Percentiles rank a stretch among this genome's conserved stretches.
Conservation (phyloP, 2,329 filamentous ascomycete genomes). For the Diaporthe longicolla region DNA sequence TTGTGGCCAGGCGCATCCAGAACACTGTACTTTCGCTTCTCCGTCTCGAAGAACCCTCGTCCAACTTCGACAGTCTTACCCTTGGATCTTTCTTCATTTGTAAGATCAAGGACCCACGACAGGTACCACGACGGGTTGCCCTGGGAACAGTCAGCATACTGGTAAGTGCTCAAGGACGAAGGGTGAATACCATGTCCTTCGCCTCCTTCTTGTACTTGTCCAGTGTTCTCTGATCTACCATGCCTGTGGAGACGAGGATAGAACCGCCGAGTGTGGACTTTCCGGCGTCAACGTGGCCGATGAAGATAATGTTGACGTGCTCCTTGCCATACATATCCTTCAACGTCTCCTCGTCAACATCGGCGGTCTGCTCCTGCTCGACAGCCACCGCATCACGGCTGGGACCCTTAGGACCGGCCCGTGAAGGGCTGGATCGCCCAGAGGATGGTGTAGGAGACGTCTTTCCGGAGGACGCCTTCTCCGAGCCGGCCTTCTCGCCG, state of each 20-base stretch:
- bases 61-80: conserved; percentile 99
- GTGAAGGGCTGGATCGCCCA: conserved; percentile 85
- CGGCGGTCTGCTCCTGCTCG: conserved; percentile 83
- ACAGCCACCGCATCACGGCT: conserved; percentile 85
- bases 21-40: conserved; percentile 96
- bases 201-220: conserved; percentile 98
- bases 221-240: conserved; percentile 99
- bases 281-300: conserved; percentile 97
- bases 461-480: conserved; percentile 65
- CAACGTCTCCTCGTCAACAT: conserved; percentile 80
- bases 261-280: conserved; percentile 97
- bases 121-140: conserved; percentile 99
- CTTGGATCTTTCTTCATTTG: conserved; percentile 95
- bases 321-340: conserved; percentile 98
- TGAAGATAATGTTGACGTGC: conserved; percentile 94
- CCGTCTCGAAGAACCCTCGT: conserved; percentile 95
- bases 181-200: conserved; percentile 76
- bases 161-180: neutral
- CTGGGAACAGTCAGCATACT: conserved; percentile 3
- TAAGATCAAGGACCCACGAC: conserved; percentile 97
- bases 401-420: conserved; percentile 64
- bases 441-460: conserved; percentile 87
- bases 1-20: conserved; percentile 98
- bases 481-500: conserved; percentile 67
- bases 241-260: conserved; percentile 93